Conservation (phyloP, 441 rosid genomes). For the Monsonia emarginata region DNA sequence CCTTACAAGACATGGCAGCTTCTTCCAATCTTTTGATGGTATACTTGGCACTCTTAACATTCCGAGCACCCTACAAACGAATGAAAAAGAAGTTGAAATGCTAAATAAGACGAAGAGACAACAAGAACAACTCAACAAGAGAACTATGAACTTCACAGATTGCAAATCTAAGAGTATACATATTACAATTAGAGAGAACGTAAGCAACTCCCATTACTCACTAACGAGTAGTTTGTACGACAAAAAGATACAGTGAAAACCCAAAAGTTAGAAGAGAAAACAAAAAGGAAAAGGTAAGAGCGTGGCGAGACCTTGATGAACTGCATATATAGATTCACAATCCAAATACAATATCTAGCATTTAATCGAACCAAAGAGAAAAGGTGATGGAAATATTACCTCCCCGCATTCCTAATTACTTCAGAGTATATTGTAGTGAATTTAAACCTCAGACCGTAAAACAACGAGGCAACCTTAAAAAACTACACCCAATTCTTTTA, state of each 20-base stretch:
- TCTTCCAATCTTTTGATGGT: slow-evolving; percentile 82
- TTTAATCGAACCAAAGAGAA: no score
- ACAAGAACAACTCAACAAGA: background rate
- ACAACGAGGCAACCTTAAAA: background rate
- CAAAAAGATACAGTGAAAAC: background rate
- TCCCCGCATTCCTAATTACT: background rate
- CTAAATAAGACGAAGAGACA: background rate
- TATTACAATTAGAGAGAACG: background rate
- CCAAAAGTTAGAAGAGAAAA: background rate
- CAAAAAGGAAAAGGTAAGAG: background rate
- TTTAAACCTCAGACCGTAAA: background rate
- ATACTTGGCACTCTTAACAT: slow-evolving; percentile 51
- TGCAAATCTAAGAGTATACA: background rate
- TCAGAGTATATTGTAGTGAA: background rate
- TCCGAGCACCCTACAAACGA: slow-evolving; percentile 44
- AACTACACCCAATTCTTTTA: background rate
- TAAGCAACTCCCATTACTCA: background rate
- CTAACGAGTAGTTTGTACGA: background rate
- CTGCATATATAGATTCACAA: background rate
- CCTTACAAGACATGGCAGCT: slow-evolving; percentile 67
- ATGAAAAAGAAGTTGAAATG: slow-evolving; percentile 12
- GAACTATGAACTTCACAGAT: background rate
- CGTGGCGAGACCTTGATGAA: background rate
- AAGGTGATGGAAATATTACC: no score
- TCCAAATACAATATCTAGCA: background rate